These are phyloP conservation scores for Monosporascus sp. DNA, from an alignment of 2,329 filamentous ascomycete species.

Conservation along the genomic window DNA sequence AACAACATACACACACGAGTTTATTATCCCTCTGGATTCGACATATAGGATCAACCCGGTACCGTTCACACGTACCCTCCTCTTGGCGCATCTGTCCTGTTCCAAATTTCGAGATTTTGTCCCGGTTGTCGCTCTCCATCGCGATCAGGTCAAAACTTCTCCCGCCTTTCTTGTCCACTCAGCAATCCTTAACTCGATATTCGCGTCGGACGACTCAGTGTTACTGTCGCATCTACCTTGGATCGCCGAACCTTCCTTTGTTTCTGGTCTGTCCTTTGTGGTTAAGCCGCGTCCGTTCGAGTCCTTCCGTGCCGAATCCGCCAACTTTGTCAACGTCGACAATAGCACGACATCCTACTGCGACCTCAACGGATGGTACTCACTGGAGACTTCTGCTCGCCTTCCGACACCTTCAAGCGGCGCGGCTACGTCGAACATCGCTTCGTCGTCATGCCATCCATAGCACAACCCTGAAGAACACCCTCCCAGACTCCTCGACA, in stretches of 20 bases:
- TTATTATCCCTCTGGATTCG: background rate
- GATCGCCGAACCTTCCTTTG: constrained; percentile 19
- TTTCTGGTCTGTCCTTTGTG: constrained; percentile 23
- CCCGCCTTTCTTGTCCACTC: constrained; percentile 8
- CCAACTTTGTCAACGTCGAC: constrained; percentile 1
- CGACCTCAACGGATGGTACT: constrained; percentile 10
- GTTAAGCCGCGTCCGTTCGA: constrained; percentile 11
- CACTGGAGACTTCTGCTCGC: constrained; percentile 3
- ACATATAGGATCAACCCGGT: background rate
- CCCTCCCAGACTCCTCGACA: constrained; percentile 17
- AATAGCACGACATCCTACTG: constrained; percentile 4
- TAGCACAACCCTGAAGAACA: constrained; percentile 44
- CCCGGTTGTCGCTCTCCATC: constrained; percentile 16
- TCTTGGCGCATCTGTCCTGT: constrained; percentile 23
- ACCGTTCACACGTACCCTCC: background rate
- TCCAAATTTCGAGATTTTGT: constrained; percentile 13
- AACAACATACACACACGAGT: background rate
- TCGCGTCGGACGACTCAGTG: constrained; percentile 7
- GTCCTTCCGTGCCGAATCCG: constrained; percentile 10
- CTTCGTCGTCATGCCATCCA: constrained; percentile 55
- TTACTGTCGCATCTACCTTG: constrained; percentile 10
- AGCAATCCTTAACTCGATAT: constrained; percentile 8
- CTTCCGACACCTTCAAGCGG: constrained; percentile 6
- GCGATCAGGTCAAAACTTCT: constrained; percentile 13
- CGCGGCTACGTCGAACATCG: constrained; percentile 35